phyloP scores from a whole-genome alignment of 768 basidiomycete genomes.

The Udeniomyces megalosporus region DNA sequence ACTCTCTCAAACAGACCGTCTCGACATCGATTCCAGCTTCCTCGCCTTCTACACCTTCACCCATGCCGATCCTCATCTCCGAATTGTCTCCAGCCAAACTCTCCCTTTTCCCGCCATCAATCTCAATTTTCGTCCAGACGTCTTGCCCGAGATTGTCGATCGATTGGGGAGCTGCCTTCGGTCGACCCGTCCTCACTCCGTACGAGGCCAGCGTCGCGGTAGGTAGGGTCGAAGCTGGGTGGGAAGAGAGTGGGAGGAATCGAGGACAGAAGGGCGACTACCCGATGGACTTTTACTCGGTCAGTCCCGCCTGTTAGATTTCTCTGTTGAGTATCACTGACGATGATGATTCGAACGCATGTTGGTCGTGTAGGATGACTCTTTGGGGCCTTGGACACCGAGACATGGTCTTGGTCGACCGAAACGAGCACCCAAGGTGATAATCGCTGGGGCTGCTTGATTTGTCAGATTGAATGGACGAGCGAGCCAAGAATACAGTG shows the following conservation, averaged over 20 bases:
- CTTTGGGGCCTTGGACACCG: slow-evolving; percentile 12
- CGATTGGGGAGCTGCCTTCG: slow-evolving; percentile 97
- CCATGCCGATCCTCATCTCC: slow-evolving; percentile 76
- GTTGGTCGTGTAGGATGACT: slow-evolving; percentile 1
- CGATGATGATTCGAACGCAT: no score
- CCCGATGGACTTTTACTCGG: slow-evolving; percentile 93
- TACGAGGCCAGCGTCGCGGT: slow-evolving; percentile 84
- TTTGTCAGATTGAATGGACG: no score
- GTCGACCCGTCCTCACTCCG: slow-evolving; percentile 69
- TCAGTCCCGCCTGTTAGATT: slow-evolving; percentile 14
- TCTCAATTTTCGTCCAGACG: slow-evolving; percentile 86
- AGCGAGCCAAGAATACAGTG: no score
- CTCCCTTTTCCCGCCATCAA: slow-evolving; percentile 55
- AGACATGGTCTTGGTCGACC: slow-evolving; percentile 8
- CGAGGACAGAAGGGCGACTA: slow-evolving; percentile 36
- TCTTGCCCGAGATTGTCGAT: slow-evolving; percentile 92
- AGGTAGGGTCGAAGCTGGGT: slow-evolving; percentile 36
- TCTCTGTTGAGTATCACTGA: background rate
- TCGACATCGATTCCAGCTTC: slow-evolving; percentile 18
- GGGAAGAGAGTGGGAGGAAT: slow-evolving; percentile 21
- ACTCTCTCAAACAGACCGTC: slow-evolving; percentile 17
- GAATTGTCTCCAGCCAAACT: slow-evolving; percentile 94
- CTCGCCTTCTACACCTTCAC: slow-evolving; percentile 18
- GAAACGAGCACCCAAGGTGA: background rate
- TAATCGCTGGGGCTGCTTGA: no score